Evolutionary conservation across 140 eudicot species (phyloP).

Genomic region (Cichorium intybus): DNA sequence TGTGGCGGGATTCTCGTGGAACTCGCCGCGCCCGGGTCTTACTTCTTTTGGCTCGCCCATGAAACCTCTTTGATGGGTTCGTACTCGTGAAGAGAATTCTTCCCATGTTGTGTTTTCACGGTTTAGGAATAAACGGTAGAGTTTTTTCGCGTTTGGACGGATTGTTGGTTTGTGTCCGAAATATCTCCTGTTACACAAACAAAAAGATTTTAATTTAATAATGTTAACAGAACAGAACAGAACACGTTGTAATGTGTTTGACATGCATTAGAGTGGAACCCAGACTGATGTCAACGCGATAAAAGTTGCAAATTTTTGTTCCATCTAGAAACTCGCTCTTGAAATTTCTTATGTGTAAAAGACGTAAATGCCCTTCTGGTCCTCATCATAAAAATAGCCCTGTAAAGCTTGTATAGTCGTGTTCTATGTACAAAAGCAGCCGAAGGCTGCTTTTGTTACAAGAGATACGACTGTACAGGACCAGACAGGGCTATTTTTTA

Average conservation of each 20-base stretch:
- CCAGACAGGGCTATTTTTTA: too few relatives aligned
- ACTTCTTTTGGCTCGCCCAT: constrained; percentile 94
- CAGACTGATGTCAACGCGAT: background rate
- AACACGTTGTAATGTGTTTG: background rate
- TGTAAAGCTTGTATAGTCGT: background rate
- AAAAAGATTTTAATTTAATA: too few relatives aligned
- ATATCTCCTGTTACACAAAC: constrained; percentile 63
- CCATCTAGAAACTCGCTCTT: background rate
- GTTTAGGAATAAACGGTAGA: constrained; percentile 49
- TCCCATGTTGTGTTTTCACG: constrained; percentile 87
- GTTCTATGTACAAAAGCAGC: background rate
- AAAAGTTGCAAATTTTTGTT: too few relatives aligned
- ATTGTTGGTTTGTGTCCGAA: constrained; percentile 95
- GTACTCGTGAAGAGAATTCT: constrained; percentile 63
- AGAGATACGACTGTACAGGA: too few relatives aligned
- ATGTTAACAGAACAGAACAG: too few relatives aligned
- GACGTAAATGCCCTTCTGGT: background rate
- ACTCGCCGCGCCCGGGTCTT: constrained; percentile 79
- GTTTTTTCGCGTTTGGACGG: constrained; percentile 93
- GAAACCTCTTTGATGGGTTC: constrained; percentile 67
- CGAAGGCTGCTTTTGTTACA: too few relatives aligned
- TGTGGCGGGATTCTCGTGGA: constrained; percentile 71
- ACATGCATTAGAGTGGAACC: background rate
- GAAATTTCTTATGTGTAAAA: background rate
- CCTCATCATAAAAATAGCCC: background rate